These are phyloP conservation scores for Ogataea methylovora DNA, from an alignment of 805 yeast genomes.

Conservation along the genomic window DNA sequence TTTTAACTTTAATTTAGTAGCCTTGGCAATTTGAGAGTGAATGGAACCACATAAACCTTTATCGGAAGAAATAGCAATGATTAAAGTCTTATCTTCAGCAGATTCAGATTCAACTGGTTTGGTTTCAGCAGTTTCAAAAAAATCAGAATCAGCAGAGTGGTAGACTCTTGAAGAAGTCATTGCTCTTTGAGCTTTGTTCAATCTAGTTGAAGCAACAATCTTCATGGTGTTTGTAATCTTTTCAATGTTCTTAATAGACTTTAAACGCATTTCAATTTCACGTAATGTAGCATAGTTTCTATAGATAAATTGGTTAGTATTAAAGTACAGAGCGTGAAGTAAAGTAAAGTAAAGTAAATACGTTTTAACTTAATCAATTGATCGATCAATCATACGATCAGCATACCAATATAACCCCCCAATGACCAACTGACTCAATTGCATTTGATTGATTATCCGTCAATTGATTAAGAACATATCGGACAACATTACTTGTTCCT, in stretches of 20 bases:
- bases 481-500: no score
- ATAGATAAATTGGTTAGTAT: not conserved
- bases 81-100: constrained; percentile 54
- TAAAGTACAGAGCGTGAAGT: not conserved
- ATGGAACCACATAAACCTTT: constrained; percentile 99
- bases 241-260: constrained; percentile 97
- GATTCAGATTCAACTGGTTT: constrained; percentile 35
- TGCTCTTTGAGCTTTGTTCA: constrained; percentile 92
- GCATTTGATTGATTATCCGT: no score
- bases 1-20: constrained; percentile 61
- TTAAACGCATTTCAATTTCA: constrained; percentile 96
- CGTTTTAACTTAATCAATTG: no score
- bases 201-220: constrained; percentile 96
- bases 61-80: constrained; percentile 89
- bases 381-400: not conserved
- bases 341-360: no score
- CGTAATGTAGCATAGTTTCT: constrained; percentile 97
- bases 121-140: constrained; percentile 78
- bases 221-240: constrained; percentile 99
- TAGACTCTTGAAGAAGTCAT: constrained; percentile 83
- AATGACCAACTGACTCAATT: no score
- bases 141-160: constrained; percentile 71
- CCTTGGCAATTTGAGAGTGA: constrained; percentile 90
- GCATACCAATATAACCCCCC: no score
- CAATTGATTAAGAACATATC: no score